A percentile compares a stretch with the other conserved stretches of the same genome.
Conservation (phyloP, 1,139 yeast species). For the Sugiyamaella novakii region DNA sequence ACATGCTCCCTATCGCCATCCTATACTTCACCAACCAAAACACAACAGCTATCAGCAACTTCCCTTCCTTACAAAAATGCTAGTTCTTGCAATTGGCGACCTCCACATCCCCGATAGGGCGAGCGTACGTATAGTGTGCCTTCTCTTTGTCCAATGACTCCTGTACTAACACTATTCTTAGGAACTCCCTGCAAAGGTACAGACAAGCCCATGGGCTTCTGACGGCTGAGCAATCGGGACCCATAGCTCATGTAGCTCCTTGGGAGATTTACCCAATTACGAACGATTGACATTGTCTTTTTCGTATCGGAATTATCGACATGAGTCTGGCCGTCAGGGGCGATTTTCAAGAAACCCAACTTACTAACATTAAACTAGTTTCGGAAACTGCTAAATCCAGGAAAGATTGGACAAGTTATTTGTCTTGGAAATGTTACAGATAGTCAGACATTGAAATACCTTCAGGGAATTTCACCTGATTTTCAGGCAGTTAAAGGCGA, state of each 20-base stretch:
- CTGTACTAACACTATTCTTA: conserved; percentile 18
- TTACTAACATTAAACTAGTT: conserved; percentile 46
- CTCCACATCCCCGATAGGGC: conserved; percentile 88
- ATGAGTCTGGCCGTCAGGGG: too few species aligned
- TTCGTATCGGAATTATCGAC: too few species aligned
- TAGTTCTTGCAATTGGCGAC: conserved; percentile 89
- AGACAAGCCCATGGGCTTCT: too few species aligned
- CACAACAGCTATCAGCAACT: neutral
- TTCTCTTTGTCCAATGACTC: neutral
- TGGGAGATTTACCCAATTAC: too few species aligned
- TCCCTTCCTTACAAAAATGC: conserved; percentile 49
- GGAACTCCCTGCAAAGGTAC: conserved; percentile 37
- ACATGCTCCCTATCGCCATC: too few species aligned
- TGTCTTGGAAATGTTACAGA: conserved; percentile 86
- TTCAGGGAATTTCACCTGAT: conserved; percentile 68
- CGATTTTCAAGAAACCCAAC: too few species aligned
- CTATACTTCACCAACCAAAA: neutral
- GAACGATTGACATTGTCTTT: too few species aligned
- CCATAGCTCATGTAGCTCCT: too few species aligned
- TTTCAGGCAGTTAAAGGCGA: conserved; percentile 83
- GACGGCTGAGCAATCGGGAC: too few species aligned
- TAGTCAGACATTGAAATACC: conserved; percentile 60
- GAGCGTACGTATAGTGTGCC: conserved; percentile 29
- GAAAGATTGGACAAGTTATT: conserved; percentile 79
- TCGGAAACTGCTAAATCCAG: conserved; percentile 72